Conservation (phyloP, 148 eudicot genomes). For the Agrostemma githago region DNA sequence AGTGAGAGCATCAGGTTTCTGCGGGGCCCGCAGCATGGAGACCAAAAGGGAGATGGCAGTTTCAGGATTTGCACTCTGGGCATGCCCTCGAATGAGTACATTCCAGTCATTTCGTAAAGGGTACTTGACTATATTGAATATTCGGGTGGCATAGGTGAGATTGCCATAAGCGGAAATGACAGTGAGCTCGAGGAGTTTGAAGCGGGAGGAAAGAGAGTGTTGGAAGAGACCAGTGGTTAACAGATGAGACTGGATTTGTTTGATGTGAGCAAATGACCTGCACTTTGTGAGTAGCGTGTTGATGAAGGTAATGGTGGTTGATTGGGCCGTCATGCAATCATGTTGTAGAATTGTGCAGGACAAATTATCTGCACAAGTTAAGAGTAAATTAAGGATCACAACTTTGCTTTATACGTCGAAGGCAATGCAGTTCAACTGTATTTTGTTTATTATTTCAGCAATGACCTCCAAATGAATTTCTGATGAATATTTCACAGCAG, state of each 20-base stretch:
- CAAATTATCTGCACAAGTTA: background rate
- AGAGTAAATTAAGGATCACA: background rate
- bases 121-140: constrained; percentile 38
- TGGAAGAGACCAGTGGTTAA: constrained; percentile 48
- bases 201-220: constrained; percentile 23
- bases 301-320: constrained; percentile 24
- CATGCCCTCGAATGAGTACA: constrained; percentile 64
- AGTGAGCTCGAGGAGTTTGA: constrained; percentile 50
- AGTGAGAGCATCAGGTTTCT: constrained; percentile 66
- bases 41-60: constrained; percentile 37
- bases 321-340: constrained; percentile 26
- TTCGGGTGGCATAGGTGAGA: constrained; percentile 46
- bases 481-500: background rate
- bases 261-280: constrained; percentile 47
- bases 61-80: constrained; percentile 43
- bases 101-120: constrained; percentile 69
- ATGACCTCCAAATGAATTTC: background rate
- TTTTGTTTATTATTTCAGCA: background rate
- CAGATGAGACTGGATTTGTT: constrained; percentile 65
- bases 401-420: background rate
- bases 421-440: background rate
- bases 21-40: constrained; percentile 37
- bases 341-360: constrained; percentile 20
- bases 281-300: constrained; percentile 42
- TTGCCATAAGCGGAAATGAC: constrained; percentile 41